Evolutionary conservation across 306 rosid species (phyloP), one percentile per base, ranked within the genome.

Genomic region (Rosa persica): DNA sequence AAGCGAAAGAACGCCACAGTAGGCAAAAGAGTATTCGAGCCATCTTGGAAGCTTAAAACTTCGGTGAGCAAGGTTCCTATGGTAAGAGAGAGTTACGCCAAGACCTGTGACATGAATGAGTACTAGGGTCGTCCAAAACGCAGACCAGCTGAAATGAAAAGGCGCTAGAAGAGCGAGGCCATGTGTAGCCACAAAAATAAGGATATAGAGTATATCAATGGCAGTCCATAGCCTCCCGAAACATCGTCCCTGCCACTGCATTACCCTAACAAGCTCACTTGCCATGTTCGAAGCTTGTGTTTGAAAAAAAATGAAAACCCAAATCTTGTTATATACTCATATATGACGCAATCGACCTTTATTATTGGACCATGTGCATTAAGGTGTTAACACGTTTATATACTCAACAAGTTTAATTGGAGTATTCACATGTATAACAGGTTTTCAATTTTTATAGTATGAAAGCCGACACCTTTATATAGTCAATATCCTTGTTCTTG

Each of bases 131-230:
- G 85, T 88, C 84, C 87, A 90, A 76, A 93, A 79, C 30, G 93
- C 91, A 34, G 60, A 47, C 94, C 90, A 92, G 81, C 70, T 90
- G 90, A 89, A 88, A 3, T 87, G 85, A 64, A 94, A 92, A 9
- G 98, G 97, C 0, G 97, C 94, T 9, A 92, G 81, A 10, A 94
- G 81, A 34, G 54, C 54, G 17, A 48, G 54, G 54, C 17, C 17
- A 48, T 48, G 19, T 48, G 0, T 48, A 48, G 54, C 54, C 5
- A 13, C 10, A 48, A 48, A 19, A 13, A 12, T 0, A 65, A 36
- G 1, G 5, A 65, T 16, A 34, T n/a, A 17, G 13, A 39, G 2
- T 3, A 65, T 17, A 36, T 36, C 25, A 9, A 34, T 38, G 22
- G 34, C 13, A 22, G 36, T 60, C 67, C 39, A 60, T 60, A 22